phyloP scores from a whole-genome alignment of 73 alveolate genomes.

The Diophrys appendiculata region DNA sequence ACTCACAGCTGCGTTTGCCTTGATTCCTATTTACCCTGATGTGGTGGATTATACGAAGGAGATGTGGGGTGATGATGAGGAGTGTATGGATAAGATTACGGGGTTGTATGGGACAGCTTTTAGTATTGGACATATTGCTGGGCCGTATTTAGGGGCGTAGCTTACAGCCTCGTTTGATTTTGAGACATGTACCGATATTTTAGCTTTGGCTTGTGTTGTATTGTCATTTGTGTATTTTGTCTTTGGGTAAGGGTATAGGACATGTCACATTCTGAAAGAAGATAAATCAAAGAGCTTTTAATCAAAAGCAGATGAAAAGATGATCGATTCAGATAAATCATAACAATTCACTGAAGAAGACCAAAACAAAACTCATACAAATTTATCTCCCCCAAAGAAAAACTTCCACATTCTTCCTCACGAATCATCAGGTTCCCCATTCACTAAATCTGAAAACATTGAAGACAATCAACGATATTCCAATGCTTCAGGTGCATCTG shows the following conservation, averaged over 20 bases:
- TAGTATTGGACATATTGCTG: background rate
- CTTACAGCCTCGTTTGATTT: background rate
- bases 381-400: no score
- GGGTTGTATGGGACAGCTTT: background rate
- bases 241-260: background rate
- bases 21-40: background rate
- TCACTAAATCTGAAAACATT: no score
- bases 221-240: background rate
- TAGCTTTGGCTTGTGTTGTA: background rate
- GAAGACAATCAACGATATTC: no score
- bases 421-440: no score
- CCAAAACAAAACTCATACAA: no score
- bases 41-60: background rate
- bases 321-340: no score
- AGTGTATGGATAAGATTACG: background rate
- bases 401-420: no score
- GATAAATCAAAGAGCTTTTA: background rate
- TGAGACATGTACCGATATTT: background rate
- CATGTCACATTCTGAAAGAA: background rate
- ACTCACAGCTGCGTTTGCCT: background rate
- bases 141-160: background rate
- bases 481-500: no score
- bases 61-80: background rate
- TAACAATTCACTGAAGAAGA: no score
- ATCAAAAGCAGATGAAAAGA: no score